Evolutionary conservation across 2,329 filamentous ascomycete genomes (phyloP), one percentile per base, ranked within the genome.

Genomic region (Diaporthe destruens): DNA sequence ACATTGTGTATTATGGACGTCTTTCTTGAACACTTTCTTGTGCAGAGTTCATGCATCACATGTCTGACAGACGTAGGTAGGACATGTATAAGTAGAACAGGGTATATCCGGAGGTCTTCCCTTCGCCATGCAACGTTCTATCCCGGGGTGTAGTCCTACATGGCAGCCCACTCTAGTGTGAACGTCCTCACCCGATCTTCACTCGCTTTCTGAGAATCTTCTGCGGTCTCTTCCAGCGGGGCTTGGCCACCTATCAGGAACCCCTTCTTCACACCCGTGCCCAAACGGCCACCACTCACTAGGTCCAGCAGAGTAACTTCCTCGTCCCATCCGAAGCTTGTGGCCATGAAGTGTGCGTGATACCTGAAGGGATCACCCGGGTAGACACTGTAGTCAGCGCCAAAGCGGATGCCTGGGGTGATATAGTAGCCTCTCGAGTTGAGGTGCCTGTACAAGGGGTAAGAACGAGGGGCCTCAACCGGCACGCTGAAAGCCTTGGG

Each of bases 191-290:
- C 86, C 20, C 80, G 80, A 44, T 84, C 81, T 51, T 78, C 79
- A 1, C 80, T 78, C 11, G 80, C 71, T 54, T 75, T 77, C 34
- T 65, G 72, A 14, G 74, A 69, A n/a, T 49, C n/a, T 59, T 34
- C 55, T 53, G 6, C 23, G 29, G 77, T 77, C 34, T 77, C 74
- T 16, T 79, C 80, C 20, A 77, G 76, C 59, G 81, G 78, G 69
- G 88, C 84, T 77, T 89, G 86, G 0, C 94, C 95, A 8, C 95
- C 96, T 72, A 99, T 88, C 69, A 99, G 84, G 78, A 95, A 98
- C 0, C 94, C 94, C 83, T 99, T 99, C 87, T 99, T 99, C 25
- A 98, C 96, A 65, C 94, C 94, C 2, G 96, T 98, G 0, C 95
- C 96, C 75, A 99, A 82, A 76, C 96, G 88, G 6, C 96, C 96